These are phyloP conservation scores for Herpetomonas samuelpessoai DNA, from an alignment of 208 protist species.

Conservation along the genomic window DNA sequence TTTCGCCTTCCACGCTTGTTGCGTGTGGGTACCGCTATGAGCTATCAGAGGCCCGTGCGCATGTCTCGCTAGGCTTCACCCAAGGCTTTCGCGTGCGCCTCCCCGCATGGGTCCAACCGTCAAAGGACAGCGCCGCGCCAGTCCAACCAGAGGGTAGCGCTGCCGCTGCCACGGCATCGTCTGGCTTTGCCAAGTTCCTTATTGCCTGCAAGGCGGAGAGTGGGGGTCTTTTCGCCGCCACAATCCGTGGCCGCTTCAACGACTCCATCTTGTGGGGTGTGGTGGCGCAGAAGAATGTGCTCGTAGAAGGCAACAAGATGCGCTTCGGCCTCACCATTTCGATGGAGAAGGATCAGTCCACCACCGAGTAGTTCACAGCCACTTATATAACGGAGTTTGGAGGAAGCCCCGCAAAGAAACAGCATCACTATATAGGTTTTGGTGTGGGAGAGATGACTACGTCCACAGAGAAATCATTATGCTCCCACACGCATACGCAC, in stretches of 20 bases:
- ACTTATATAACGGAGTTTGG: background rate
- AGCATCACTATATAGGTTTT: too few species aligned
- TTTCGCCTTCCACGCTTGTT: constrained; percentile 57
- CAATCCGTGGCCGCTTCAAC: constrained; percentile 72
- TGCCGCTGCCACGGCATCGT: background rate
- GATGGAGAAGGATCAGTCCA: constrained; percentile 36
- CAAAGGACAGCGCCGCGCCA: background rate
- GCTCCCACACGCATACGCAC: too few species aligned
- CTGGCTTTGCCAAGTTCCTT: constrained; percentile 34
- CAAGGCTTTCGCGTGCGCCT: constrained; percentile 73
- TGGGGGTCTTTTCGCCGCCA: constrained; percentile 54
- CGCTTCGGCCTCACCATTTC: constrained; percentile 64
- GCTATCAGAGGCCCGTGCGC: constrained; percentile 34
- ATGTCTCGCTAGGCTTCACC: constrained; percentile 69
- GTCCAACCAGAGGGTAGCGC: background rate
- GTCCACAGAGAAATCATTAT: too few species aligned
- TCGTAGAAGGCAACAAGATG: constrained; percentile 20
- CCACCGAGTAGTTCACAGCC: background rate
- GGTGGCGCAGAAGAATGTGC: constrained; percentile 55
- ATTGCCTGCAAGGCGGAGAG: constrained; percentile 72
- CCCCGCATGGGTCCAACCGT: constrained; percentile 26
- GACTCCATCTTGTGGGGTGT: constrained; percentile 68
- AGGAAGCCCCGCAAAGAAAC: too few species aligned
- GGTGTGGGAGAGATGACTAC: too few species aligned
- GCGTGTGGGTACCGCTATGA: constrained; percentile 78